These are phyloP conservation scores for Austroboletus olivaceoglutinosus DNA, from an alignment of 1,284 basidiomycete genomes.

Conservation along the genomic window DNA sequence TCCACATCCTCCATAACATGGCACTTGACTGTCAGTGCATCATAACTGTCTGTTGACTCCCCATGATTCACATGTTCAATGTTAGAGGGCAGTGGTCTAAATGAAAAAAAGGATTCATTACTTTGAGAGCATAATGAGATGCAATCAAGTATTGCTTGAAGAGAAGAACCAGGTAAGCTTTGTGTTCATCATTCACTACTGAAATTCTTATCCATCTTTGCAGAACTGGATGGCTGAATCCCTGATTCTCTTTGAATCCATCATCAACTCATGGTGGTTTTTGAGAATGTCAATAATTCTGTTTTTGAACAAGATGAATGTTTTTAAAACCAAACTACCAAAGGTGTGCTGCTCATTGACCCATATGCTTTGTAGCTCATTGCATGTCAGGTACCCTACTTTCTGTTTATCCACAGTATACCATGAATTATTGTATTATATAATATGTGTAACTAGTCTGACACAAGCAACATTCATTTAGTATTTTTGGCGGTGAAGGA, in stretches of 20 bases:
- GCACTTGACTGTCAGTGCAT: too few species aligned
- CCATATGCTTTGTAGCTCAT: constrained; percentile 2
- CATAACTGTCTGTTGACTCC: too few species aligned
- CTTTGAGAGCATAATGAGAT: constrained; percentile 93
- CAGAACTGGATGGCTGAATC: constrained; percentile 97
- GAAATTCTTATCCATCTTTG: not conserved
- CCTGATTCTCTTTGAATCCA: constrained; percentile 89
- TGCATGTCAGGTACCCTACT: constrained; percentile 63
- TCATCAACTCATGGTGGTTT: constrained; percentile 99
- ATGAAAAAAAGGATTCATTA: constrained; percentile 93
- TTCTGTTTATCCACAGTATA: constrained; percentile 91
- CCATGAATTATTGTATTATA: constrained; percentile 15
- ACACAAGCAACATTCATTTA: constrained; percentile 85
- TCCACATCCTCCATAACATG: too few species aligned
- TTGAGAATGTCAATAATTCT: constrained; percentile 88
- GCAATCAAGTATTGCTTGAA: constrained; percentile 86
- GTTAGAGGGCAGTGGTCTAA: constrained; percentile 93
- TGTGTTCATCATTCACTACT: constrained; percentile 26
- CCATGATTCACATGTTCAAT: constrained; percentile 92
- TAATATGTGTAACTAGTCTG: constrained; percentile 43
- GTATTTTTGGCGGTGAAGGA: constrained; percentile 98
- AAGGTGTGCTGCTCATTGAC: constrained; percentile 47
- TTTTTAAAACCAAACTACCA: constrained; percentile 91
- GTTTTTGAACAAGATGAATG: constrained; percentile 94
- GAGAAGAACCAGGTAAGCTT: constrained; percentile 70